Percentiles rank a stretch among this genome's conserved stretches.
These are phyloP conservation scores for Tieghemostelium lacteum DNA, from an alignment of 78 protist species.

Conservation along the genomic window DNA sequence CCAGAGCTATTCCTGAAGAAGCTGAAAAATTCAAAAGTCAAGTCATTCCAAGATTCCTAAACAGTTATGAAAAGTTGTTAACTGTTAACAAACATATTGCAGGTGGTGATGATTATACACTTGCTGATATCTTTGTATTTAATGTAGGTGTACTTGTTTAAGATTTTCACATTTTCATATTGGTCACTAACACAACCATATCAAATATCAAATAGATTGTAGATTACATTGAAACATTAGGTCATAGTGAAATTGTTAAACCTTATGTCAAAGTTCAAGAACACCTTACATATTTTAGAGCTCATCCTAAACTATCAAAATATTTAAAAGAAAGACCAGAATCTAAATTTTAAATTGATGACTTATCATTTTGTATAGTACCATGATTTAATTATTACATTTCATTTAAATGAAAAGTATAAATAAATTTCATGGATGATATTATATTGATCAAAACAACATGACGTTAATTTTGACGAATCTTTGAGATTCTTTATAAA, in stretches of 20 bases:
- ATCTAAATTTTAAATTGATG: slow-evolving; percentile 44
- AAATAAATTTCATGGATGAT: too few relatives aligned
- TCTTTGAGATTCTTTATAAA: too few relatives aligned
- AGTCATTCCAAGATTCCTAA: background rate
- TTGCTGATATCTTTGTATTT: slow-evolving; percentile 1
- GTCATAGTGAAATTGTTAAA: background rate
- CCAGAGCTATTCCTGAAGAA: background rate
- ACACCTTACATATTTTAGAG: background rate
- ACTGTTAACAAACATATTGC: background rate
- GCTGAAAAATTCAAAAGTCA: background rate
- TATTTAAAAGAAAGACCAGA: slow-evolving; percentile 48
- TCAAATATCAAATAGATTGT: too few relatives aligned
- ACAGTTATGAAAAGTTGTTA: background rate
- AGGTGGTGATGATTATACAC: background rate
- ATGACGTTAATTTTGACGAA: too few relatives aligned
- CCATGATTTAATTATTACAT: too few relatives aligned
- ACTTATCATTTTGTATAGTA: too few relatives aligned
- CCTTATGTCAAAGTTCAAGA: background rate
- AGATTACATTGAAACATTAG: background rate
- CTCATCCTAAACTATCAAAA: slow-evolving; percentile 2
- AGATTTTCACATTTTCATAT: too few relatives aligned
- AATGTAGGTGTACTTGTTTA: too few relatives aligned
- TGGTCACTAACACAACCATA: too few relatives aligned
- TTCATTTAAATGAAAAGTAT: too few relatives aligned
- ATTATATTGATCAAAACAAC: too few relatives aligned